Percentiles rank a stretch among this genome's conserved stretches.
Evolutionary conservation across 768 basidiomycete genomes (phyloP).

Genomic region (Auricularia sp.): DNA sequence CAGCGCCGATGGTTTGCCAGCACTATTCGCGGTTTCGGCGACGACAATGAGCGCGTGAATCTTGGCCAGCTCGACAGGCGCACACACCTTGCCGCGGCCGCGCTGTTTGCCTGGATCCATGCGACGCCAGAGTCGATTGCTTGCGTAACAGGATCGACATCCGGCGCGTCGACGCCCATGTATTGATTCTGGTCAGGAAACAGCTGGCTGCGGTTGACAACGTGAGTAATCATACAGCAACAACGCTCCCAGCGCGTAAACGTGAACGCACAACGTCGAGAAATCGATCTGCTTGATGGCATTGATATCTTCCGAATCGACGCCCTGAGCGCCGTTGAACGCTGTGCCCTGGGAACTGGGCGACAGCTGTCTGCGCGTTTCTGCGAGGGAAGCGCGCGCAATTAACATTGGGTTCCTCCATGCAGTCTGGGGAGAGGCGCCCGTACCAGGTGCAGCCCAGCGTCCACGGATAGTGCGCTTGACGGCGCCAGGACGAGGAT

Average conservation of each 20-base stretch:
- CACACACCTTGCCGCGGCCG: conserved; percentile 35
- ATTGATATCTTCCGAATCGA: conserved; percentile 57
- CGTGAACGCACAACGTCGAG: conserved; percentile 31
- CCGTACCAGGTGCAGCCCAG: conserved; percentile 47
- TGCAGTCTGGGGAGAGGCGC: background rate
- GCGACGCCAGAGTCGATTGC: conserved; percentile 38
- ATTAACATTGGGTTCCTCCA: background rate
- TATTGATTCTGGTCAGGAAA: conserved; percentile 63
- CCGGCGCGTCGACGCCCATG: conserved; percentile 34
- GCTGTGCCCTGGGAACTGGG: conserved; percentile 28
- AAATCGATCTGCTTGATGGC: conserved; percentile 49
- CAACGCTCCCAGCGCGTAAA: background rate
- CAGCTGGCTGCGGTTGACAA: conserved; percentile 27
- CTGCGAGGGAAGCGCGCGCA: conserved; percentile 29
- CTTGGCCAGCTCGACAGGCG: background rate
- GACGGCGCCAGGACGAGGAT: conserved; percentile 31
- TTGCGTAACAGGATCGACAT: conserved; percentile 42
- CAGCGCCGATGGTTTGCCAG: conserved; percentile 44
- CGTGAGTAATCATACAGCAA: background rate
- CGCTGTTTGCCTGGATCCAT: conserved; percentile 47
- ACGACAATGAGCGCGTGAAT: background rate
- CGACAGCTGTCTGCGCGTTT: conserved; percentile 31
- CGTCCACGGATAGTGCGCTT: conserved; percentile 40
- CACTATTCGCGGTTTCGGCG: conserved; percentile 23
- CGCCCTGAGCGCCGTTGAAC: conserved; percentile 55